Conservation (phyloP, 73 alveolate genomes). For the Effrenium voratum region DNA sequence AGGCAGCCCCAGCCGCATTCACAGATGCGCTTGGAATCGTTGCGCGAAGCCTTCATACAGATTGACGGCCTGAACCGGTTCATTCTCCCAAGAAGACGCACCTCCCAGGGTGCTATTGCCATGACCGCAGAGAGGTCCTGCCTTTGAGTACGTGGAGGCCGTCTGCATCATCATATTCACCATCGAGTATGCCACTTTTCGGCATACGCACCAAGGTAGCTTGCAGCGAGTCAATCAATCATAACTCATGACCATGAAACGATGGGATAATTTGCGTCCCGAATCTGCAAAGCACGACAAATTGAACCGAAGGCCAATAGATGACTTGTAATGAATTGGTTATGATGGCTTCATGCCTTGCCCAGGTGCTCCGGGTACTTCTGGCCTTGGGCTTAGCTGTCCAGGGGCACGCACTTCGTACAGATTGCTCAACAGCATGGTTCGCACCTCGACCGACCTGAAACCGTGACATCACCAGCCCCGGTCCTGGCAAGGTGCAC, state of each 20-base stretch:
- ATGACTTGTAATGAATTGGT: background rate
- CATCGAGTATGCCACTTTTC: conserved; percentile 45
- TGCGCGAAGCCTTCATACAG: too few relatives aligned
- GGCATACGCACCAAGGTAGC: background rate
- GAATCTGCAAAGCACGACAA: background rate
- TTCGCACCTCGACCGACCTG: too few relatives aligned
- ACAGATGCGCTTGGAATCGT: too few relatives aligned
- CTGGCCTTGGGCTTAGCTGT: conserved; percentile 5
- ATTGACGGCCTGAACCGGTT: too few relatives aligned
- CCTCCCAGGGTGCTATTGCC: too few relatives aligned
- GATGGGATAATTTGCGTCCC: background rate
- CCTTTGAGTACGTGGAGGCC: conserved; percentile 76
- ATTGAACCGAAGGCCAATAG: too few relatives aligned
- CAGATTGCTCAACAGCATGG: too few relatives aligned
- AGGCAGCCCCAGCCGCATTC: too few relatives aligned
- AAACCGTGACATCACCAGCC: background rate
- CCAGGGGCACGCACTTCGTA: too few relatives aligned
- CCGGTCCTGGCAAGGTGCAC: conserved; percentile 32
- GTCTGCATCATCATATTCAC: conserved; percentile 74
- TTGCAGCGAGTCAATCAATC: background rate
- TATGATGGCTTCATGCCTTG: background rate
- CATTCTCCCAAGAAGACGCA: too few relatives aligned
- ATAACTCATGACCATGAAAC: background rate
- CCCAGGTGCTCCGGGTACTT: conserved; percentile 64
- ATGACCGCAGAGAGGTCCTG: too few relatives aligned